phyloP scores from a whole-genome alignment of 2,329 filamentous ascomycete genomes.

The Aspergillus eucalypticola region DNA sequence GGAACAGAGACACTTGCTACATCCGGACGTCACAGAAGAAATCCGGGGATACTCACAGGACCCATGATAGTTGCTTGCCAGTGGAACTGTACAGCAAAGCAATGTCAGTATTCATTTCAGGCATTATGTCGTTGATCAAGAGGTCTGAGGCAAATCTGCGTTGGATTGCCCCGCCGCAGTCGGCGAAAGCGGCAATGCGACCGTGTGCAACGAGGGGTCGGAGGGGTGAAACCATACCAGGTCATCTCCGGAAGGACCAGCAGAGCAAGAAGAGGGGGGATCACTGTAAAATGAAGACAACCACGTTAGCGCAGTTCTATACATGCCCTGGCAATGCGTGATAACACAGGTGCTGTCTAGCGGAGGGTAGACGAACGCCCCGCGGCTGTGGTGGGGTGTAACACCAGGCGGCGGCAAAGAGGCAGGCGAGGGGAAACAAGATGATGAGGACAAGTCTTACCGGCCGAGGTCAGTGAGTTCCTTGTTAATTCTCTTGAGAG shows the following conservation, averaged over 20 bases:
- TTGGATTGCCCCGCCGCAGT: conserved; percentile 26
- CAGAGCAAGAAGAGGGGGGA: conserved; percentile 97
- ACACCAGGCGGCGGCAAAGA: conserved; percentile 4
- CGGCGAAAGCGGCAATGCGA: conserved; percentile 18
- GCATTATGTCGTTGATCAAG: background rate
- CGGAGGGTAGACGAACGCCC: conserved; percentile 15
- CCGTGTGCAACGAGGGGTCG: conserved; percentile 12
- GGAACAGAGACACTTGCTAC: background rate
- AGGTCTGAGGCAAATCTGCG: conserved; percentile 4
- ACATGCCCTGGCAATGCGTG: background rate
- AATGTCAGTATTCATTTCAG: conserved; percentile 30
- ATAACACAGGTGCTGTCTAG: background rate
- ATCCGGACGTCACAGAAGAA: background rate
- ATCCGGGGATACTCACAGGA: conserved; percentile 67
- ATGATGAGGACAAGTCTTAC: conserved; percentile 37
- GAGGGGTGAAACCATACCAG: conserved; percentile 65
- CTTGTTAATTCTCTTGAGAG: conserved; percentile 57
- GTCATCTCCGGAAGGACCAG: conserved; percentile 94
- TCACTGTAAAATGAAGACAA: conserved; percentile 63
- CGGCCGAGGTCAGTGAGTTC: conserved; percentile 55
- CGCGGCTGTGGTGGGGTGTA: conserved; percentile 26
- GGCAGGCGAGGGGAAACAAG: conserved; percentile 5
- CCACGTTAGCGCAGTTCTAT: conserved; percentile 11
- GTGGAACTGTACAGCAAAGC: conserved; percentile 71
- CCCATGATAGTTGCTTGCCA: conserved; percentile 99